These are phyloP conservation scores for Linderina pennispora DNA, from an alignment of 192 early-diverging fungal species.

Conservation along the genomic window DNA sequence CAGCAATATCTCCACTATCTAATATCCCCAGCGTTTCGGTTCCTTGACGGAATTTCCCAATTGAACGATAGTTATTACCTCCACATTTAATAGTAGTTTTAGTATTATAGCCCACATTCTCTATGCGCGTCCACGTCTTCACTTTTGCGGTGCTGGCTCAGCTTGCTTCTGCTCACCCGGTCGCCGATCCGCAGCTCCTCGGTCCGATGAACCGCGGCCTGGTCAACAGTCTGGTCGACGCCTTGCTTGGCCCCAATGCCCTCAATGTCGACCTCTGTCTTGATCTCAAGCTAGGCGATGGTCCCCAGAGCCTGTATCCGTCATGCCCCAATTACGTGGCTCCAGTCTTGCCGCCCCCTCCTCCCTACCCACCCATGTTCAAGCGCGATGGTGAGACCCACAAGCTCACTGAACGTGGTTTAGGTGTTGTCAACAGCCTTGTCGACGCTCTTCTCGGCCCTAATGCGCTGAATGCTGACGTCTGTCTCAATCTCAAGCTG, in stretches of 20 bases:
- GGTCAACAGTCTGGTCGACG: conserved; percentile 33
- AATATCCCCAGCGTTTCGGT: no score
- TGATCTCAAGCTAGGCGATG: conserved; percentile 43
- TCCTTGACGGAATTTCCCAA: no score
- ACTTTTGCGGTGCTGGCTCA: conserved; percentile 39
- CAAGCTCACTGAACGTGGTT: no score
- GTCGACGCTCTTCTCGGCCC: conserved; percentile 30
- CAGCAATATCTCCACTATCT: no score
- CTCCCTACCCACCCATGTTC: conserved; percentile 15
- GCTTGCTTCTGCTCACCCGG: conserved; percentile 24
- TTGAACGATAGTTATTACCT: no score
- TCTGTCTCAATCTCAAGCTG: conserved; percentile 41
- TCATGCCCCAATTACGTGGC: conserved; percentile 38
- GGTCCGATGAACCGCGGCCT: conserved; percentile 44
- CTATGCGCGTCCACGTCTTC: conserved; percentile 39
- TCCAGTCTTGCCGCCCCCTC: conserved; percentile 36
- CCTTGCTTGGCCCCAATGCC: conserved; percentile 32
- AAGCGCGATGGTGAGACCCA: no score
- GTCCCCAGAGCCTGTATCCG: conserved; percentile 41
- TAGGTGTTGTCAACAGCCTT: conserved; percentile 36
- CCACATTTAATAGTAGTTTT: no score
- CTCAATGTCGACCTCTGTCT: conserved; percentile 32
- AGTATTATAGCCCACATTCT: no score
- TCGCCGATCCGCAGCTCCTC: no score
- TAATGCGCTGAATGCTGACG: conserved; percentile 31